Evolutionary conservation across 148 eudicot genomes (phyloP).

Genomic region (Rhododendron griersonianum): DNA sequence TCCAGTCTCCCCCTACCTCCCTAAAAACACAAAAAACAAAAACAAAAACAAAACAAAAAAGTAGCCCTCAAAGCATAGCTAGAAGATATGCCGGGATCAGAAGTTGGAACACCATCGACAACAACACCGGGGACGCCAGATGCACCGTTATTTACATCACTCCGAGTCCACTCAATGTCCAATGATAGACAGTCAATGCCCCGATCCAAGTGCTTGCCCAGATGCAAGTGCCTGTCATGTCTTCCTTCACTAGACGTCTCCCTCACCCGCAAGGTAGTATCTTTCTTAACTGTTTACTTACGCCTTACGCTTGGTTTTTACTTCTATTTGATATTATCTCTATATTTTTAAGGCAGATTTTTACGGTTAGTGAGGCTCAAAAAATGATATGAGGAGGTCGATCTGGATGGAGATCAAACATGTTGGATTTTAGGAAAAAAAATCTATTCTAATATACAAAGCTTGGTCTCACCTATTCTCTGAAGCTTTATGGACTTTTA

Average conservation of each 20-base stretch:
- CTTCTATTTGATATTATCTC: too few relatives aligned
- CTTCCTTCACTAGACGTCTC: slow-evolving; percentile 66
- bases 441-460: too few relatives aligned
- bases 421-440: background rate
- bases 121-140: slow-evolving; percentile 75
- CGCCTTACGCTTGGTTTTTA: too few relatives aligned
- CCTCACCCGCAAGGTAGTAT: slow-evolving; percentile 77
- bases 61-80: too few relatives aligned
- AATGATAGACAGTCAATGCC: slow-evolving; percentile 89
- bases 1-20: background rate
- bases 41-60: too few relatives aligned
- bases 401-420: too few relatives aligned
- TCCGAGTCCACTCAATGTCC: slow-evolving; percentile 64
- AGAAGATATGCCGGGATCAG: slow-evolving; percentile 23
- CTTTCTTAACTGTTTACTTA: too few relatives aligned
- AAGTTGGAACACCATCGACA: slow-evolving; percentile 47
- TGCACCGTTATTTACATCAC: slow-evolving; percentile 44
- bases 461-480: too few relatives aligned
- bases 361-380: too few relatives aligned
- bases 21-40: background rate
- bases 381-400: too few relatives aligned
- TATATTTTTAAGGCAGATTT: too few relatives aligned
- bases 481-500: too few relatives aligned
- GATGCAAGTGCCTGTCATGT: slow-evolving; percentile 60
- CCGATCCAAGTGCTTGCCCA: slow-evolving; percentile 59